Conservation (phyloP, 2,329 filamentous ascomycete genomes). For the Paracamarosporium sp. region DNA sequence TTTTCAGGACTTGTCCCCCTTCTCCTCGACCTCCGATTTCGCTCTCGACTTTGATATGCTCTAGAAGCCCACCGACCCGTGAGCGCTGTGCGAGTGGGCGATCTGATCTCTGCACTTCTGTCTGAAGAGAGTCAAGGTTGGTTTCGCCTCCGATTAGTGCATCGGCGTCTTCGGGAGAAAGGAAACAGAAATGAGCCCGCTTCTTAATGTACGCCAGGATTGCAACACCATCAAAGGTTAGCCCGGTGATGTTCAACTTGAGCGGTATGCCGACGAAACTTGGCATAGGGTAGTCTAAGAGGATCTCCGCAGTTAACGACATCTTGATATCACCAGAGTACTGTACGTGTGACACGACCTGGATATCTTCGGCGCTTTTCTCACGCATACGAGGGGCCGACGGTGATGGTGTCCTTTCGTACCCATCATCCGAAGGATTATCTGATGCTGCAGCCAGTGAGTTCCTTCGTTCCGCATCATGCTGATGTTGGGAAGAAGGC, state of each 20-base stretch:
- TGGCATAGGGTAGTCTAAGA: slow-evolving; percentile 97
- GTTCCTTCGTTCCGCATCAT: slow-evolving; percentile 34
- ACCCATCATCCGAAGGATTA: slow-evolving; percentile 35
- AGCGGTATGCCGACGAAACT: slow-evolving; percentile 96
- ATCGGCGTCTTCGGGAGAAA: slow-evolving; percentile 89
- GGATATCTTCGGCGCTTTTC: slow-evolving; percentile 82
- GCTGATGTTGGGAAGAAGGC: slow-evolving; percentile 52
- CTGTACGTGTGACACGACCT: slow-evolving; percentile 88
- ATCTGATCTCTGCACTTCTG: slow-evolving; percentile 32
- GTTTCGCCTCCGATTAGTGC: slow-evolving; percentile 61
- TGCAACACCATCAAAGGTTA: slow-evolving; percentile 94
- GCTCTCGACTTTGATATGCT: slow-evolving; percentile 95
- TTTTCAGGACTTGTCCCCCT: slow-evolving; percentile 94
- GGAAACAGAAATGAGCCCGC: slow-evolving; percentile 90
- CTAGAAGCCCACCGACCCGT: slow-evolving; percentile 76
- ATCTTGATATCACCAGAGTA: slow-evolving; percentile 89
- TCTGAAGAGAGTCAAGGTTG: slow-evolving; percentile 38
- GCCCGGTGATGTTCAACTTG: slow-evolving; percentile 90
- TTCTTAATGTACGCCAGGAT: slow-evolving; percentile 90
- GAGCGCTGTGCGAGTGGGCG: slow-evolving; percentile 39
- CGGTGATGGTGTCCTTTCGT: slow-evolving; percentile 36
- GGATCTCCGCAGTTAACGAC: slow-evolving; percentile 90
- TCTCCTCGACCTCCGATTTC: slow-evolving; percentile 94
- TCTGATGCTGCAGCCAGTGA: slow-evolving; percentile 35
- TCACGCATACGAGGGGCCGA: slow-evolving; percentile 68